phyloP scores from a whole-genome alignment of 371 early-diverging fungal genomes.

The Caulochytrium protostelioides region DNA sequence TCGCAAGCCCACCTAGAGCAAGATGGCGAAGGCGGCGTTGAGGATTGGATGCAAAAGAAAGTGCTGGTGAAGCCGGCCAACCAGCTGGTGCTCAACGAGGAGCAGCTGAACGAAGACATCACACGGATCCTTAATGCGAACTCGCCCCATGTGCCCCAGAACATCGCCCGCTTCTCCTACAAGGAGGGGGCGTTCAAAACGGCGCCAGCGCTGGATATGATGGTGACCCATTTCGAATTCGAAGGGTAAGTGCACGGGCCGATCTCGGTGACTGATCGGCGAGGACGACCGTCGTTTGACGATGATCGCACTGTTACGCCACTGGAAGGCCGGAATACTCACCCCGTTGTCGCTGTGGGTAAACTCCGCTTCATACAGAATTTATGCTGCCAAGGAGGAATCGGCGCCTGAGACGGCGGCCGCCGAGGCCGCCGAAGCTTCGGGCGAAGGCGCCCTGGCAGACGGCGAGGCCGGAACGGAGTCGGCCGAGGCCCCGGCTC shows the following conservation, averaged over 20 bases:
- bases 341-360: too few species aligned
- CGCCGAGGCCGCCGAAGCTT: background rate
- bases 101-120: slow-evolving; percentile 31
- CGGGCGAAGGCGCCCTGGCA: too few species aligned
- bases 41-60: slow-evolving; percentile 9
- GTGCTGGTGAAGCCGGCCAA: slow-evolving; percentile 27
- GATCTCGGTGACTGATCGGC: too few species aligned
- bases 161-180: slow-evolving; percentile 31
- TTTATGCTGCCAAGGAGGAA: too few species aligned
- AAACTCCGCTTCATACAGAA: too few species aligned
- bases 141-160: slow-evolving; percentile 37
- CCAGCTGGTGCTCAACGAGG: slow-evolving; percentile 26
- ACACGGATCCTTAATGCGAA: slow-evolving; percentile 40
- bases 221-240: slow-evolving; percentile 33
- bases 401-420: too few species aligned
- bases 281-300: background rate
- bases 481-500: slow-evolving; percentile 2
- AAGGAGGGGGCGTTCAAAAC: slow-evolving; percentile 29
- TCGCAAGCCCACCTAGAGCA: too few species aligned
- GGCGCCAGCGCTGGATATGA: slow-evolving; percentile 27
- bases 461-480: too few species aligned
- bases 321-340: too few species aligned
- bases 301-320: too few species aligned
- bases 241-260: slow-evolving; percentile 20
- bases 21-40: too few species aligned